These are phyloP conservation scores for Phalaenopsis aphrodite DNA, from an alignment of 106 monocot species.

Conservation along the genomic window DNA sequence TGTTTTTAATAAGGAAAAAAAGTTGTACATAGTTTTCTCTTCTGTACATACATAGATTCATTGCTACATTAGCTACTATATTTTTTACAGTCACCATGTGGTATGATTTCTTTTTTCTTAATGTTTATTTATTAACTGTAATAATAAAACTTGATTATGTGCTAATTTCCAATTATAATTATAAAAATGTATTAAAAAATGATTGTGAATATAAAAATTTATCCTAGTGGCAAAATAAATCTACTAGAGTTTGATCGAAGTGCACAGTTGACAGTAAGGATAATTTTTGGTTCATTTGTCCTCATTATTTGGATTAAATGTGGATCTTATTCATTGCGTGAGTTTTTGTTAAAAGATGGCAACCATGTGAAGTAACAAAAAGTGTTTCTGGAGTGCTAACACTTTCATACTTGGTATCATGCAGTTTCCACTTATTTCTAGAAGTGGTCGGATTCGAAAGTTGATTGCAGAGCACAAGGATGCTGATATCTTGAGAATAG, in stretches of 20 bases:
- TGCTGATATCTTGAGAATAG: conserved; percentile 22
- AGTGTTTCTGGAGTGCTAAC: background rate
- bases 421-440: conserved; percentile 62
- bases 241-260: too few relatives aligned
- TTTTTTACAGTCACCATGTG: background rate
- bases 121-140: background rate
- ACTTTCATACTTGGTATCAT: background rate
- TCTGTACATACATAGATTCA: background rate
- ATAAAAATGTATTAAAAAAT: background rate
- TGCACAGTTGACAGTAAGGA: background rate
- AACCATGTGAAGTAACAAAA: background rate
- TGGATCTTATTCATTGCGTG: background rate
- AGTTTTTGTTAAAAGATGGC: background rate
- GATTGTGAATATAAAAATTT: background rate
- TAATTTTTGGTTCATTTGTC: background rate
- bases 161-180: background rate
- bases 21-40: too few relatives aligned
- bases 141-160: background rate
- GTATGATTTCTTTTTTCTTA: background rate
- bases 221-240: background rate
- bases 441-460: conserved; percentile 51
- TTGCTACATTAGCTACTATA: background rate
- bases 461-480: conserved; percentile 33
- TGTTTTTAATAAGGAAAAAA: too few relatives aligned
- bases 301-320: background rate